These are phyloP conservation scores for Inosperma sp. DNA, from an alignment of 768 basidiomycete genomes.

Conservation along the genomic window DNA sequence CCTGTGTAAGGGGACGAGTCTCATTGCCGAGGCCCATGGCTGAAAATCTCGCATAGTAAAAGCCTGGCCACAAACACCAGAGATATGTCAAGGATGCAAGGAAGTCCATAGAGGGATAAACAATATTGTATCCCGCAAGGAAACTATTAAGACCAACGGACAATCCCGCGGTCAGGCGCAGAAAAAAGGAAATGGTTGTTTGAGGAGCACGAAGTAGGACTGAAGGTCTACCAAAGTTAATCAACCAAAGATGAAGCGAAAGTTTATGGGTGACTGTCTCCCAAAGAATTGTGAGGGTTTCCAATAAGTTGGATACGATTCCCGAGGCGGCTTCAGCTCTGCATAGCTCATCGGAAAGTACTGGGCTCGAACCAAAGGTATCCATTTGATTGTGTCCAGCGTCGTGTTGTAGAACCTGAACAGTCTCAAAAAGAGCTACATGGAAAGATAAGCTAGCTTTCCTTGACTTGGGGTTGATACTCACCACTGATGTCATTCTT, in stretches of 20 bases:
- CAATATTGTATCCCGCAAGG: too few species aligned
- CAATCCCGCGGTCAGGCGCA: too few species aligned
- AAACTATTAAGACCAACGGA: not conserved
- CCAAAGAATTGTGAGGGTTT: not conserved
- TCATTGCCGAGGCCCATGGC: too few species aligned
- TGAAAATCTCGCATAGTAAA: too few species aligned
- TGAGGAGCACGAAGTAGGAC: not conserved
- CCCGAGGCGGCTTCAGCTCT: not conserved
- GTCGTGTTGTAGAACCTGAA: not conserved
- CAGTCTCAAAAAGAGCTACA: not conserved
- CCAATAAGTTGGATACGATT: not conserved
- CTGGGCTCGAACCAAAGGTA: not conserved
- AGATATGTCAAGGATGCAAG: too few species aligned
- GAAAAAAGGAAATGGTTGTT: not conserved
- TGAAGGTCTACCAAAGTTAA: not conserved
- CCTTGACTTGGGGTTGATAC: not conserved
- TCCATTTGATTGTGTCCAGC: not conserved
- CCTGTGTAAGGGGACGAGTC: too few species aligned
- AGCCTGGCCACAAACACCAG: too few species aligned
- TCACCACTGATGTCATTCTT: not conserved
- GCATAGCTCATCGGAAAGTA: conserved; percentile 2
- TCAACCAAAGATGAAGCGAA: not conserved
- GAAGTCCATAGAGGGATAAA: too few species aligned
- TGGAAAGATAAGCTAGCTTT: not conserved
- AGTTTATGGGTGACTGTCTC: not conserved